Base-by-base conservation (phyloP, 441 rosid species). In the Euphorbia corollata region DNA sequence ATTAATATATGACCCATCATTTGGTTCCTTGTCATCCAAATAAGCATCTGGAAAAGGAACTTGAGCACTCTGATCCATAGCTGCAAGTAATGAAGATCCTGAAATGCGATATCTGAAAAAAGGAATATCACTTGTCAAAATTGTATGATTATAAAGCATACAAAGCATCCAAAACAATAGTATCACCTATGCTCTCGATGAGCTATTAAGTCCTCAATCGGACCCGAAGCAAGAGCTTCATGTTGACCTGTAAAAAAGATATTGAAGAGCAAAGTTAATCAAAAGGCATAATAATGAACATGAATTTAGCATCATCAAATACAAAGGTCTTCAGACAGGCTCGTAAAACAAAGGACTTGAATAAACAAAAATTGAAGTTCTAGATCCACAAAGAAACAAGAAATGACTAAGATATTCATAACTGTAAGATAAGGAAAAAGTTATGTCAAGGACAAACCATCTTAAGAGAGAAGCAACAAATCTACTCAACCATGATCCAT, bases 211-310 rank as follows among this genome's bases (percentile, higher is more conserved):
- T 95, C 99, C 79, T 95, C 99, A 72, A 95, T 95, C 43, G 99
- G 99, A 58, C 99, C 99, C 18, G 98, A 95, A 38, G 98, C 98
- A 74, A 95, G 98, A 81, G 87, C 91, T 83, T 95, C 98, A 84
- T 95, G 98, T 76, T 95, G 96, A 80, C 88, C 99, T 95, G 84
- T 56, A 68, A 30, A 58, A 57, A 73, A 68, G 62, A 57, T 32
- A 59, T 38, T 7, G 59, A 43, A 70, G 5, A 55, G 12, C 18
- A 50, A 68, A 76, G 38, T 55, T 51, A 23, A 23, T 61, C 59
- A 68, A 15, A n/a, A 66, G 67, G 39, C 59, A 55, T 18, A 6
- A 19, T 19, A 56, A 51, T 41, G 27, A 67, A 10, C 32, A 2
- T 34, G 12, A 16, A 5, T n/a, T 23, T 38, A 24, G 13, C 67